Base-by-base conservation (phyloP, 1,284 basidiomycete species). In the Pseudozyma sp. region DNA sequence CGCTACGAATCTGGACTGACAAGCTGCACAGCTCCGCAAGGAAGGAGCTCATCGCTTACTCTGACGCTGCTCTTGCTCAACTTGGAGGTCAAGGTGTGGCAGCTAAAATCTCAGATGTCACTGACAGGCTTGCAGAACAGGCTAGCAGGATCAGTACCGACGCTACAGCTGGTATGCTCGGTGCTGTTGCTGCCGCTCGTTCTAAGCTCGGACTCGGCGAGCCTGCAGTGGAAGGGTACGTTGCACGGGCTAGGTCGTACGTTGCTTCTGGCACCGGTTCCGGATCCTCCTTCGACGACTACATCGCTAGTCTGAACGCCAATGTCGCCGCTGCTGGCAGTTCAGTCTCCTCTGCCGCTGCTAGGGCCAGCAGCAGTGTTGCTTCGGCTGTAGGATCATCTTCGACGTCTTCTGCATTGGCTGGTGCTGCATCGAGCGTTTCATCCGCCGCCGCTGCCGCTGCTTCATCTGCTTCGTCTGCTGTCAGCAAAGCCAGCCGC, bases 1-100 rank as follows among this genome's bases (percentile, higher is more conserved):
- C 54, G 19, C 66, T 76, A 11, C 61, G 70, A 1, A 52, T 1
- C 21, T 59, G 48, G 56, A 48, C 66, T 31, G 70, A 72, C 51
- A 68, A 60, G 43, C 69, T 82, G 14, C 77, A 77, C 70, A 52
- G 52, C 31, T 59, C 74, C 9, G 80, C 80, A 11, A 52, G 68
- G 13, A 55, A 62, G 34, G 77, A 82, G 62, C 40, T 82, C 35
- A 54, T 64, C 13, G 60, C 60, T 11, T 82, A 70, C 59, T 61
- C 56, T 12, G 52, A 64, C 11, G 48, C 64, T 44, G 71, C 70
- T 14, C 52, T 63, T 1, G 67, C 69, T 31, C 69, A 77, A 48
- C 66, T 80, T 14, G 68, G 54, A 6, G 79, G 79, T 11, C 48
- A 76, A 10, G 77, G 72, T n/a, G 66, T 75, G 14, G 52, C 57